Percentiles rank a stretch among this genome's conserved stretches.
These are phyloP conservation scores for Pisolithus microcarpus DNA, from an alignment of 768 basidiomycete genomes.

Conservation along the genomic window DNA sequence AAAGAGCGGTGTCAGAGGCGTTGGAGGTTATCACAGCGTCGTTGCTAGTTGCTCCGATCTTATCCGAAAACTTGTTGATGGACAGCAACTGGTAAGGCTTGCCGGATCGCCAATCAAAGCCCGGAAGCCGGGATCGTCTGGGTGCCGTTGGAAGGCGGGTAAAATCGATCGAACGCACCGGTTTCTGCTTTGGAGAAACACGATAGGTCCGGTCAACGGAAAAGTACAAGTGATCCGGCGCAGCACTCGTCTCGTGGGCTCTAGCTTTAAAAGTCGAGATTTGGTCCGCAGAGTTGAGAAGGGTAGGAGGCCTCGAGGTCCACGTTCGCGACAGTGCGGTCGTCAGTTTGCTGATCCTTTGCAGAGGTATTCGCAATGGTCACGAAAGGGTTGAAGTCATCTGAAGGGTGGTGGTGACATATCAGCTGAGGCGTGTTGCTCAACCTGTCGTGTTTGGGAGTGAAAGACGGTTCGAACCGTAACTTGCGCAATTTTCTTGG, in stretches of 20 bases:
- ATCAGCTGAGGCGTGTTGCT: neutral
- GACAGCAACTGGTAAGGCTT: slow-evolving; percentile 1
- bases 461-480: slow-evolving; percentile 19
- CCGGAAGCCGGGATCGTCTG: slow-evolving; percentile 10
- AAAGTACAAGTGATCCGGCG: neutral
- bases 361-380: neutral
- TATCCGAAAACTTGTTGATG: slow-evolving; percentile 4
- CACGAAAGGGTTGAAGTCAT: neutral
- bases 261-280: too few relatives aligned
- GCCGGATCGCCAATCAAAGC: neutral
- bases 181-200: neutral
- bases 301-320: neutral
- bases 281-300: too few relatives aligned
- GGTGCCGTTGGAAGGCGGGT: slow-evolving; percentile 12
- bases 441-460: slow-evolving; percentile 7
- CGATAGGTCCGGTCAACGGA: neutral
- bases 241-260: too few relatives aligned
- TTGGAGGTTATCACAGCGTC: slow-evolving; percentile 12
- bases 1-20: slow-evolving; percentile 19
- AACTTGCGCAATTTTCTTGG: slow-evolving; percentile 24
- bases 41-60: slow-evolving; percentile 14
- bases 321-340: neutral
- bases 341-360: neutral
- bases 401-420: neutral
- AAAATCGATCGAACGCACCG: slow-evolving; percentile 23